Base-by-base conservation (phyloP, 306 rosid genomes). In the Abrus pulchellus region DNA sequence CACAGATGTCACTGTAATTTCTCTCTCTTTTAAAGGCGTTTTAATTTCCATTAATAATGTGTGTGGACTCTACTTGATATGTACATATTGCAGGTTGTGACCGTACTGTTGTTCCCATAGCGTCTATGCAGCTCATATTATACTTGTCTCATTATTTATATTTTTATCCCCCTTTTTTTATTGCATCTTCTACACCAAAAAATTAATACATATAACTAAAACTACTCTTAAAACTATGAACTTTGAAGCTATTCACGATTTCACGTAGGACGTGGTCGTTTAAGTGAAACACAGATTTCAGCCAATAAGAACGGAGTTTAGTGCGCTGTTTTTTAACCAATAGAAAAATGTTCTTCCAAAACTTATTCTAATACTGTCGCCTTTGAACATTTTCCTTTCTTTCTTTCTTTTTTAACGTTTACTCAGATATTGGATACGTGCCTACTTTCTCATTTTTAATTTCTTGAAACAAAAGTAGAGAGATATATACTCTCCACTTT, bases 81-180 rank as follows among this genome's bases (percentile, higher is more conserved):
- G 20, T 9, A 27, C 14, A 4, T 44, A 67, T 43, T 9, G 5
- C 33, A 7, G 6, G 36, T 10, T 34, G 68, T 36, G 27, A 65
- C 71, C 1, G 71, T 4, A 68, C 20, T 9, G 27, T 68, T 72
- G 72, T 80, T 47, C 63, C 60, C 52, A 44, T 34, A n/a, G 52
- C 53, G 11, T 56, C 66, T 9, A 34, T 41, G 75, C 13, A 34
- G 62, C 62, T 14, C 41, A 29, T 40, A 64, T 68, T 0, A 45
- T 20, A 20, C 20, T 20, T 20, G 20, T 20, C 20, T 20, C 20
- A 20, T 20, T 20, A 20, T 20, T 20, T 20, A 20, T 20, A 20
- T 20, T 20, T 20, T 20, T 20, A 20, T 20, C 20, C 20, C 20
- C 20, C 20, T 20, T 20, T 20, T 20, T 20, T 20, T 20, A 20